Base-by-base conservation (phyloP, 73 alveolate genomes). In the Paramecium octaurelia region DNA sequence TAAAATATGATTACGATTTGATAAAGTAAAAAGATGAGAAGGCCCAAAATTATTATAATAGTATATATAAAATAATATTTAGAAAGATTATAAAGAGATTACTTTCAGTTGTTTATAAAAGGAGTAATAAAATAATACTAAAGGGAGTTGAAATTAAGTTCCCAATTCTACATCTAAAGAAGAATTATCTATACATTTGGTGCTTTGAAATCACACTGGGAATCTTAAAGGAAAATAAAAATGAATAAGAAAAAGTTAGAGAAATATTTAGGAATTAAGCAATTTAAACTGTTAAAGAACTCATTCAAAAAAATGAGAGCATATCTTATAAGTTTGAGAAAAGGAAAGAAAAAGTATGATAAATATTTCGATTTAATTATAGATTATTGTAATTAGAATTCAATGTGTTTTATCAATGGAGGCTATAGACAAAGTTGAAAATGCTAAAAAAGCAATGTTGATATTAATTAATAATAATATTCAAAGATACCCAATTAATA, bases 41-140 rank as follows among this genome's bases (percentile, higher is more conserved):
- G 16, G 59, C 60, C 2, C n/a, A 73, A 73, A 35, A 1, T 35
- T 73, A 29, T 73, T 73, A 73, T 73, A 38, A 73, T 12, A 73
- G 87, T 73, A 73, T 36, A 12, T 64, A 31, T 34, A 38, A 35
- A 21, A 35, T 73, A 35, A 35, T 36, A 73, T 35, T 36, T 35
- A 73, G 87, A 73, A 40, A 73, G 87, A 73, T 73, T 73, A 38
- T n/a, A 29, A 38, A 73, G 34, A 73, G 87, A 73, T 14, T 73
- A 38, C 21, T 40, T 73, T n/a, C 54, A 73, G 18, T 36, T 73
- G 11, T 73, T 73, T 40, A 35, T 73, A 12, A 16, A 35, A 20
- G 54, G 60, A 36, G 46, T 73, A 12, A 73, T 73, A 8, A 73
- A 29, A 4, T 16, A 34, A 73, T 40, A 73, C 40, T 12, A 73